Evolutionary conservation across 1,284 basidiomycete genomes (phyloP).

Genomic region (Ustilago xerochloae): DNA sequence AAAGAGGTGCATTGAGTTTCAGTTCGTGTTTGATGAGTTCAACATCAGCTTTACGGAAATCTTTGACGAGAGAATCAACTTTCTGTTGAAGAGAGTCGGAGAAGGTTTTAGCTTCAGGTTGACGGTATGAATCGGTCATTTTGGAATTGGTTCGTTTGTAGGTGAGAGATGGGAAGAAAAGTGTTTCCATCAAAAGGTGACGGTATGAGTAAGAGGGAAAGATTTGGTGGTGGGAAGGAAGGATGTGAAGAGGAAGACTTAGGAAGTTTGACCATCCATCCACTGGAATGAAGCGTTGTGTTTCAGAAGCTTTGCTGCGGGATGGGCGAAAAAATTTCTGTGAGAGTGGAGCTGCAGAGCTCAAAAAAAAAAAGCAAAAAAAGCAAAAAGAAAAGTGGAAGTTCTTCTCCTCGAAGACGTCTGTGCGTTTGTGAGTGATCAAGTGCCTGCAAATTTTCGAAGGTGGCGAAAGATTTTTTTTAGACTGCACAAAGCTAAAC

Average conservation of each 20-base stretch:
- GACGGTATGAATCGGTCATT: slow-evolving; percentile 41
- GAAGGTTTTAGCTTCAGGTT: slow-evolving; percentile 49
- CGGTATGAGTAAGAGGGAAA: too few species aligned
- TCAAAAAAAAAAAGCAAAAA: slow-evolving; percentile 8
- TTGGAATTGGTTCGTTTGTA: background rate
- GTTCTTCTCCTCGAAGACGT: slow-evolving; percentile 30
- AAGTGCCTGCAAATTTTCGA: background rate
- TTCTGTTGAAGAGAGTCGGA: slow-evolving; percentile 43
- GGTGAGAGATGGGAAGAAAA: background rate
- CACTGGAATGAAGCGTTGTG: background rate
- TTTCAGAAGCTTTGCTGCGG: background rate
- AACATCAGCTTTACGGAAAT: slow-evolving; percentile 55
- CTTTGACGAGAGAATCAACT: slow-evolving; percentile 51
- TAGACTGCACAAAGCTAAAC: background rate
- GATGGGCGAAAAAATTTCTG: slow-evolving; percentile 1
- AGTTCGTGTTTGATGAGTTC: slow-evolving; percentile 60
- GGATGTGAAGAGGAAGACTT: background rate
- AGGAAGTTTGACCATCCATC: slow-evolving; percentile 1
- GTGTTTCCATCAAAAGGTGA: too few species aligned
- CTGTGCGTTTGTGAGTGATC: slow-evolving; percentile 17
- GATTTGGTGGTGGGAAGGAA: background rate
- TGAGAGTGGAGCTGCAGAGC: slow-evolving; percentile 10
- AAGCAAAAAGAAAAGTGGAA: slow-evolving; percentile 16
- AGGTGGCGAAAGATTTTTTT: slow-evolving; percentile 21
- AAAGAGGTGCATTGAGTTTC: slow-evolving; percentile 60